These are phyloP conservation scores for Paratrypanosoma confusum DNA, from an alignment of 208 protist genomes.

Conservation along the genomic window DNA sequence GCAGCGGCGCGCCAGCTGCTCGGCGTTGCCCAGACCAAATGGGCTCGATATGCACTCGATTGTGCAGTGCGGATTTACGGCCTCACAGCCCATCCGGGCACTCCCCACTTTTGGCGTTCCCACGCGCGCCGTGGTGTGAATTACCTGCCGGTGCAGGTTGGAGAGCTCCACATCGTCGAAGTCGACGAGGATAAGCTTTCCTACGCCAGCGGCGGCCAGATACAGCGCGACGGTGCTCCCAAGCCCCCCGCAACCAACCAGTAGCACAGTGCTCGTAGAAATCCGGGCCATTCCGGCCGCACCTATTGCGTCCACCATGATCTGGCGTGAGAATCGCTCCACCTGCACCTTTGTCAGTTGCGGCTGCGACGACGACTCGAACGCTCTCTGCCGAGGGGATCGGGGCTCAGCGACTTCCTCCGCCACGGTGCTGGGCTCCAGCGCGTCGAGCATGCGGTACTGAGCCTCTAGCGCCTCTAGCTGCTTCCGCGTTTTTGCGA, in stretches of 20 bases:
- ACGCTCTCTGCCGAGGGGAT: slow-evolving; percentile 1
- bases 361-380: slow-evolving; percentile 10
- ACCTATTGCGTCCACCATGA: slow-evolving; percentile 79
- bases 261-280: slow-evolving; percentile 42
- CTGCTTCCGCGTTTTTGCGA: no score
- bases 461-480: no score
- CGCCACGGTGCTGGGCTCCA: no score
- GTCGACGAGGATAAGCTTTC: slow-evolving; percentile 83
- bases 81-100: slow-evolving; percentile 43
- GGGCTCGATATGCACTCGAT: slow-evolving; percentile 23
- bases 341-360: slow-evolving; percentile 52
- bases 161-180: slow-evolving; percentile 87
- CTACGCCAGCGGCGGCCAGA: slow-evolving; percentile 88
- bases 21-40: slow-evolving; percentile 61
- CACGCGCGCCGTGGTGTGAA: slow-evolving; percentile 56
- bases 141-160: slow-evolving; percentile 93
- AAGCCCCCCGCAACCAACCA: slow-evolving; percentile 92
- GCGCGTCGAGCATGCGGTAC: no score
- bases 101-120: slow-evolving; percentile 79
- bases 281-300: slow-evolving; percentile 64
- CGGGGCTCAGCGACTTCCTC: no score
- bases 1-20: slow-evolving; percentile 40
- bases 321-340: slow-evolving; percentile 83
- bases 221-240: slow-evolving; percentile 89
- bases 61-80: slow-evolving; percentile 39